Evolutionary conservation across 495 filamentous ascomycete genomes (phyloP), one percentile per base, ranked within the genome.

Genomic region (Xylaria curta): DNA sequence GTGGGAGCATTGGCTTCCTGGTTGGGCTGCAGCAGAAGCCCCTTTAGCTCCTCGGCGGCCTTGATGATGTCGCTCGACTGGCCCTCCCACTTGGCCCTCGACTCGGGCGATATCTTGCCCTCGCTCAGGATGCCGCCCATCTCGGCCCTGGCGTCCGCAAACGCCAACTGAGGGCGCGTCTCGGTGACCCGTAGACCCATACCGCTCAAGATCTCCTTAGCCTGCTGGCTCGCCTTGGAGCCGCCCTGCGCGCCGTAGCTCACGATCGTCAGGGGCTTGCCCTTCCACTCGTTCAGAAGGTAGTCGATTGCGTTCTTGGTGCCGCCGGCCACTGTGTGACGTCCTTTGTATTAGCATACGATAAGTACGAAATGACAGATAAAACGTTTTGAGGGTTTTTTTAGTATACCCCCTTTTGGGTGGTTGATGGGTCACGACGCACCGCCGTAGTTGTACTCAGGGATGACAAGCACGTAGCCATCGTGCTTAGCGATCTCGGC

Each of bases 291-390:
- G 72, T 87, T 74, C 56, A 81, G 80, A 0, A 91, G 82, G 74
- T 89, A 90, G 75, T 91, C 89, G 59, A 91, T 84, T 19, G 89
- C 89, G 75, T 90, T 90, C 80, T 91, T 91, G 54, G 88, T 72
- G 38, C 82, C 85, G 0, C 87, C 88, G 0, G 88, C 82, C 47
- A 86, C 80, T 70, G 19, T 53, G 24, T 49, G 62, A 65, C 24
- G 4, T 40, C 0, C 24, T 19, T 33, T 24, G 19, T 61, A 21
- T 59, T 69, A 69, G 53, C 38, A n/a, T 10, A 1, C 10, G 9
- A 40, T 12, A 42, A 12, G 9, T 12, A 42, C 12, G 10, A 42
- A 42, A 9, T 42, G 51, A 28, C 8, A 0, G 5, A 44, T 5
- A 33, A 44, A 46, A 58, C 1, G 36, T n/a, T 49, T 6, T n/a